Evolutionary conservation across 352 stramenopile genomes (phyloP), one percentile per base, ranked within the genome.

Genomic region (Thraustotheca clavata): DNA sequence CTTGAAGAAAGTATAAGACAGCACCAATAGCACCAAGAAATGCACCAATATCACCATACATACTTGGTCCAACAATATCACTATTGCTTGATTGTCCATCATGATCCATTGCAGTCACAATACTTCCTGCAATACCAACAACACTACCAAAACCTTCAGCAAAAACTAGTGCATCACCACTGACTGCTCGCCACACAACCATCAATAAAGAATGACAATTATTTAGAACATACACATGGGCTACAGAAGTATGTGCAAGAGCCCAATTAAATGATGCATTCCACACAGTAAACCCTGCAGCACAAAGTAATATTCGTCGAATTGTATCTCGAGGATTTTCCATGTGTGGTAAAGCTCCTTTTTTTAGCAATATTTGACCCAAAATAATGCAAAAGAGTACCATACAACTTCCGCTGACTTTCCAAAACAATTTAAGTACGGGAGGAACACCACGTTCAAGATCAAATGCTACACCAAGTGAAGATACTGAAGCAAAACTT

Each of bases 181-280:
- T 69, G 0, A 86, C 33, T 20, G 89, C 54, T 3, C 80, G 79
- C 0, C 76, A 76, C 1, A 90, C 66, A 18, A 94, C 77, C 72
- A 94, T 86, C 31, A 94, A 71, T 40, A 94, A 68, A 59, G 82
- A 89, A 62, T 94, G 84, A 60, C 79, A 90, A 59, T 94, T 91
- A 71, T 91, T 91, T 75, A 94, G 90, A 62, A 94, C 86, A 59
- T 90, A 91, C 43, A 80, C 84, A 67, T 91, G 84, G 43, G 83
- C 77, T 59, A 91, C 84, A 6, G 84, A 94, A 49, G 84, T 91
- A 66, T 86, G 80, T 32, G 68, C 75, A n/a, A 91, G 63, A 8
- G 84, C 76, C 80, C 81, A 88, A 33, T 91, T 60, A 59, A 89
- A 94, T 29, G 80, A 91, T 75, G 83, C 87, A 35, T 91, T 67